A percentile compares a stretch with the other conserved stretches of the same genome.
Conservation (phyloP, 2,329 filamentous ascomycete genomes). For the Beauveria scarabaeidicola region DNA sequence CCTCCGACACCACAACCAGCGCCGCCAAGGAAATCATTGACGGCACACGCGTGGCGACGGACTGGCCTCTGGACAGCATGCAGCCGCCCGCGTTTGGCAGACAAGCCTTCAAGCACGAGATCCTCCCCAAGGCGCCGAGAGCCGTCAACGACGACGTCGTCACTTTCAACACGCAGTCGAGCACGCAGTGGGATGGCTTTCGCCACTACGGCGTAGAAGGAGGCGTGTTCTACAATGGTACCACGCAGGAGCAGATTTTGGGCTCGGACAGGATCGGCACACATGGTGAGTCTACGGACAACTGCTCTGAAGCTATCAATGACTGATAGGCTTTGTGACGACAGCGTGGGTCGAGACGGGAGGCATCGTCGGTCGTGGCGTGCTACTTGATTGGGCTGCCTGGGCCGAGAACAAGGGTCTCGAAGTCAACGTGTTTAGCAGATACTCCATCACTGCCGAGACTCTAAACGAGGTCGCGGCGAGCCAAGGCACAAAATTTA, state of each 20-base stretch:
- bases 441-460: constrained; percentile 33
- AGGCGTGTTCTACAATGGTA: constrained; percentile 25
- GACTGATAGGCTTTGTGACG: too few species aligned
- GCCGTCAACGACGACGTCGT: constrained; percentile 26
- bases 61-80: constrained; percentile 27
- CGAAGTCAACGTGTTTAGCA: constrained; percentile 30
- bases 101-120: constrained; percentile 21
- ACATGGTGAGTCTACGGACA: constrained; percentile 17
- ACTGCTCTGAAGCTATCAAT: not conserved
- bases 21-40: constrained; percentile 23
- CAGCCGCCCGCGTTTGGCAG: constrained; percentile 26
- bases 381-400: constrained; percentile 43
- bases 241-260: constrained; percentile 35
- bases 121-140: constrained; percentile 21
- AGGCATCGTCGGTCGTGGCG: constrained; percentile 41
- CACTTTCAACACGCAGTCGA: constrained; percentile 29
- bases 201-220: constrained; percentile 31
- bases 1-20: constrained; percentile 19
- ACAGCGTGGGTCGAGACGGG: constrained; percentile 26
- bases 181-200: constrained; percentile 32
- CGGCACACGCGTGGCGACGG: constrained; percentile 24
- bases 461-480: constrained; percentile 35
- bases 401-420: constrained; percentile 32
- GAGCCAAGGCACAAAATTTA: constrained; percentile 34
- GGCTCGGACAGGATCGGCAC: constrained; percentile 22